phyloP scores from a whole-genome alignment of 768 basidiomycete genomes.

The Naematelia encephala region DNA sequence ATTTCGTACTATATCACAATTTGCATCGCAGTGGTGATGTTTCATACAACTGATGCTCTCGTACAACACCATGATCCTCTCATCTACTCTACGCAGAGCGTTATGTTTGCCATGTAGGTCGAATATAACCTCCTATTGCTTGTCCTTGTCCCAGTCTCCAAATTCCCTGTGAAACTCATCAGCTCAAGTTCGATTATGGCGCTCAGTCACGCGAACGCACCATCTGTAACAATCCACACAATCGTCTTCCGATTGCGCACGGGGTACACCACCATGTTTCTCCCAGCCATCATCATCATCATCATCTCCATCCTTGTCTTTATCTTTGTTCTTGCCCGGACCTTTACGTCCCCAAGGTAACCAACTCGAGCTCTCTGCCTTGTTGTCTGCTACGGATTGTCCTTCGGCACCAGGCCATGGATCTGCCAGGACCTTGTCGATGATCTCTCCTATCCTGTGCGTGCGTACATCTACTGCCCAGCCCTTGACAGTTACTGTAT shows the following conservation, averaged over 20 bases:
- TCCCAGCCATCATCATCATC: constrained; percentile 37
- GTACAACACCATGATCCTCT: not conserved
- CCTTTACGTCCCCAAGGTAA: constrained; percentile 42
- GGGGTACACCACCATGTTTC: constrained; percentile 47
- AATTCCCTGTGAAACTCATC: constrained; percentile 37
- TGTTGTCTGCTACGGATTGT: not conserved
- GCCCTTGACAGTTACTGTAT: constrained; percentile 73
- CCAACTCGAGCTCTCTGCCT: not conserved
- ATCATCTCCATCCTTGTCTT: constrained; percentile 23
- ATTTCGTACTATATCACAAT: not conserved
- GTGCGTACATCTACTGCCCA: constrained; percentile 75
- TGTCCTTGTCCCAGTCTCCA: constrained; percentile 43
- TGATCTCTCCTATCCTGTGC: constrained; percentile 67
- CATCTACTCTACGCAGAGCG: not conserved
- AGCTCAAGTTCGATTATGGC: not conserved
- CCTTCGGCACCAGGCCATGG: constrained; percentile 58
- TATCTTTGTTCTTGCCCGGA: constrained; percentile 26
- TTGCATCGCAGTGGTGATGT: not conserved
- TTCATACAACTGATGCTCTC: constrained; percentile 1
- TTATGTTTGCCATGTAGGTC: too few species aligned
- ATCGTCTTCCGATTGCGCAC: constrained; percentile 39
- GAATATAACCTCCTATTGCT: not conserved
- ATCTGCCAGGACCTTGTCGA: constrained; percentile 66
- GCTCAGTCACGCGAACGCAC: constrained; percentile 23
- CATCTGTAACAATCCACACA: constrained; percentile 50